Evolutionary conservation across 1,284 basidiomycete species (phyloP), one percentile per base, ranked within the genome.

Genomic region (Ustilago sp.): DNA sequence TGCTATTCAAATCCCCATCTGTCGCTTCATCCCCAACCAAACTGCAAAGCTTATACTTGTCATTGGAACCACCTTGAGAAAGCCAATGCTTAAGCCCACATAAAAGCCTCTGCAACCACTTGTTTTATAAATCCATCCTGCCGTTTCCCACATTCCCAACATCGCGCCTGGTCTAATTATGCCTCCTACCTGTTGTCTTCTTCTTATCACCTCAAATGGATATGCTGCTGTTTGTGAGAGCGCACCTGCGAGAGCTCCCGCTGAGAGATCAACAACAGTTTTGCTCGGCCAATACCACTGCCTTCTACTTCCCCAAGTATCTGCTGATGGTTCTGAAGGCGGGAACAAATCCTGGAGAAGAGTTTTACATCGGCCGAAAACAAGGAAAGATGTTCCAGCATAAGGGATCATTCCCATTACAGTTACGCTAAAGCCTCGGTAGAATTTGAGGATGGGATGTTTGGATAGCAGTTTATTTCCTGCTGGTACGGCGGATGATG

Each of bases 61-160:
- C 95, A 98, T 98, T 13, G 96, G 96, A 59, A 98, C 90, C n/a
- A 98, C 92, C 88, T 99, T 98, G 66, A 98, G 83, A 87, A 94
- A 97, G 0, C 97, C 97, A 77, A 99, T 94, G 66, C 91, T 91
- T 76, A 99, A 87, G 0, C 97, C 97, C 17, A 98, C 92, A 84
- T 93, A 99, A 86, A 98, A 99, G 0, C 95, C 95, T 82, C 91
- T 89, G 91, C 90, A 93, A 1, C 95, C 95, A 38, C 89, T 88
- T 8, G 89, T 87, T 9, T 84, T 83, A 89, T 92, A 97, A 23
- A 99, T 91, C 15, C 88, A 87, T 47, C 86, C 53, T 0, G 76
- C 75, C 6, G 85, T 86, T 60, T 86, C 85, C 32, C 62, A 45
- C 68, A 86, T 76, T 1, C 83, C 80, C 23, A 85, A 48, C 77